Percentiles rank a stretch among this genome's conserved stretches.
Conservation (phyloP, 2,329 filamentous ascomycete genomes). For the Apiospora marii region DNA sequence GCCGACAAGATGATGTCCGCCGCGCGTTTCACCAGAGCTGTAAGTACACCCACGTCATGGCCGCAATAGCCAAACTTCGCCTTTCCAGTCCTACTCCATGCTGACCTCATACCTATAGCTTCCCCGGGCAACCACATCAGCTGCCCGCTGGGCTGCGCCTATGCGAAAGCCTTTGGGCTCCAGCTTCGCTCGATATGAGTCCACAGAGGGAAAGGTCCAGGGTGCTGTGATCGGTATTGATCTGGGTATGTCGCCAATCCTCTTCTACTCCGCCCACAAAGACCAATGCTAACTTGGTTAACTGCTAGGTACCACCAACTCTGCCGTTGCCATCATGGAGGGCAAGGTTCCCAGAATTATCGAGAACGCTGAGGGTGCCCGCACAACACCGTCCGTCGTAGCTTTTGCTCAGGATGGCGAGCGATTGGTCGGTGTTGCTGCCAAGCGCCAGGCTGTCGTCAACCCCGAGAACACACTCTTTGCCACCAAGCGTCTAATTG, state of each 20-base stretch:
- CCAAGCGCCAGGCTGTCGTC: conserved; percentile 97
- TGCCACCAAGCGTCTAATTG: conserved; percentile 98
- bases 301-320: conserved; percentile 84
- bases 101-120: conserved; percentile 58
- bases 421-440: conserved; percentile 94
- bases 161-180: conserved; percentile 75
- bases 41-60: conserved; percentile 56
- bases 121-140: conserved; percentile 76
- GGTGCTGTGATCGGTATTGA: conserved; percentile 98
- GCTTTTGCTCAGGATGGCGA: conserved; percentile 96
- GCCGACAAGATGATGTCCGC: conserved; percentile 68
- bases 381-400: conserved; percentile 93
- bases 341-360: conserved; percentile 95
- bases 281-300: neutral
- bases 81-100: conserved; percentile 4
- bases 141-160: conserved; percentile 71
- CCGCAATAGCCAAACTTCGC: conserved; percentile 16
- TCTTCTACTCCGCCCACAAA: neutral
- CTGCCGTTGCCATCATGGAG: conserved; percentile 96
- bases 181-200: conserved; percentile 80
- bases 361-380: conserved; percentile 94
- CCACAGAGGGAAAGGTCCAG: conserved; percentile 86
- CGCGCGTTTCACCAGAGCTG: conserved; percentile 76
- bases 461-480: conserved; percentile 99
- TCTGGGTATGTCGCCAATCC: conserved; percentile 69